Evolutionary conservation across 2,329 filamentous ascomycete genomes (phyloP), one percentile per base, ranked within the genome.

Genomic region (Diaporthe ampelina): DNA sequence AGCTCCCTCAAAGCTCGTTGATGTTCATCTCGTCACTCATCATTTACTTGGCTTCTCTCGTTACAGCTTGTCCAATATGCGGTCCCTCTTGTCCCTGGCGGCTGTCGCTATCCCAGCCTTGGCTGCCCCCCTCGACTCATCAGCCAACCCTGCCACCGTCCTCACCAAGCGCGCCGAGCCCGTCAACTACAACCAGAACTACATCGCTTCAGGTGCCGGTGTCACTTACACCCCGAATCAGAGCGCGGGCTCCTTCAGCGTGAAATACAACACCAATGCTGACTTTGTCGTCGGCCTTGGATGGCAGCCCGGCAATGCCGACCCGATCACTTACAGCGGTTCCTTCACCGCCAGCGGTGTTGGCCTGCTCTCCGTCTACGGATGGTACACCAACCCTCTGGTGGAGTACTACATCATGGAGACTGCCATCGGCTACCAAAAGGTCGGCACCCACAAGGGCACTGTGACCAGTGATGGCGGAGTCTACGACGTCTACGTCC

Each of bases 231-330:
- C 72, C 1, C 78, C 80, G 3, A 63, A 79, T 70, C 79, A 80
- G 35, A 88, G 88, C 82, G 79, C 77, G 15, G 85, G 85, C n/a
- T 77, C 80, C 50, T 88, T 87, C 81, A 81, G 75, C 40, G 81
- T 85, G 3, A 79, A 76, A 54, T 88, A 86, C 86, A 80, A 76
- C 70, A 83, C 84, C 79, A 80, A 79, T 37, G 86, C 85, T 70
- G 88, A 90, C 83, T 88, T 89, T 71, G 88, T 90, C 61, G 88
- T 83, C 76, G 89, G 89, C 74, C 91, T 91, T 81, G 89, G 89
- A 58, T 91, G 89, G 89, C 86, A 85, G 73, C 85, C 88, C 50
- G 89, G 88, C 74, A 77, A 77, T 72, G 76, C 78, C 21, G 74
- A 73, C 56, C 75, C 67, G 15, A 76, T 80, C 48, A 73, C 72